phyloP scores from a whole-genome alignment of 805 yeast species.

The Wickerhamiella bombiphila region DNA sequence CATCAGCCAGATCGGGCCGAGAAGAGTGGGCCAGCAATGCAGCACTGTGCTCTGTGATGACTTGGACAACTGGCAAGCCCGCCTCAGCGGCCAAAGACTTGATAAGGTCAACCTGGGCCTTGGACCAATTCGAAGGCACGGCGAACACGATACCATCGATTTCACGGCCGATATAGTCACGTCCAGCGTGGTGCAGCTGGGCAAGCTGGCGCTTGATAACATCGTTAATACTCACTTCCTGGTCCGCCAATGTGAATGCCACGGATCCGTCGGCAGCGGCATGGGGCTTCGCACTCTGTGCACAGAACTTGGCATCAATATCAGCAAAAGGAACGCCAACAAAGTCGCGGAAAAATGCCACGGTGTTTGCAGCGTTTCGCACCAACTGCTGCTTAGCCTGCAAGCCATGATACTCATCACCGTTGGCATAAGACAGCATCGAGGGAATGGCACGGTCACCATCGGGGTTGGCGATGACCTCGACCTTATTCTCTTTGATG shows the following conservation, averaged over 20 bases:
- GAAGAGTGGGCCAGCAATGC: slow-evolving; percentile 71
- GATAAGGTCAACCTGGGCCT: slow-evolving; percentile 53
- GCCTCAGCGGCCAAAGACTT: slow-evolving; percentile 48
- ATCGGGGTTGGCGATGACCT: slow-evolving; percentile 96
- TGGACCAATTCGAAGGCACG: slow-evolving; percentile 78
- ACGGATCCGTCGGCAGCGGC: slow-evolving; percentile 43
- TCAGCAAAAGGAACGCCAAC: slow-evolving; percentile 62
- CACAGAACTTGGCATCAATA: slow-evolving; percentile 50
- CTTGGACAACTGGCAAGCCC: slow-evolving; percentile 68
- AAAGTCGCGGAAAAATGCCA: slow-evolving; percentile 84
- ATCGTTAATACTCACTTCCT: slow-evolving; percentile 52
- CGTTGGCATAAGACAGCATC: slow-evolving; percentile 78
- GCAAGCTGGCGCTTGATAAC: slow-evolving; percentile 69
- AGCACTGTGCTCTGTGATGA: slow-evolving; percentile 83
- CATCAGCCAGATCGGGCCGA: slow-evolving; percentile 31
- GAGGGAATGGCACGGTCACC: slow-evolving; percentile 97
- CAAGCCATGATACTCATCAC: slow-evolving; percentile 92
- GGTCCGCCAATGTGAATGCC: slow-evolving; percentile 38
- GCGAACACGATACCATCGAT: slow-evolving; percentile 77
- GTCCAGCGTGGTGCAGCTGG: slow-evolving; percentile 76
- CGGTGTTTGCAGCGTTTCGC: slow-evolving; percentile 78
- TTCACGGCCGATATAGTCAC: slow-evolving; percentile 71
- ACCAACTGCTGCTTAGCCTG: slow-evolving; percentile 88
- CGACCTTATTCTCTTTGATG: slow-evolving; percentile 74
- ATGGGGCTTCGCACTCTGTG: slow-evolving; percentile 52